Percentiles rank a stretch among this genome's conserved stretches.
Conservation (phyloP, 257 asterid species). For the Coffea canephora region DNA sequence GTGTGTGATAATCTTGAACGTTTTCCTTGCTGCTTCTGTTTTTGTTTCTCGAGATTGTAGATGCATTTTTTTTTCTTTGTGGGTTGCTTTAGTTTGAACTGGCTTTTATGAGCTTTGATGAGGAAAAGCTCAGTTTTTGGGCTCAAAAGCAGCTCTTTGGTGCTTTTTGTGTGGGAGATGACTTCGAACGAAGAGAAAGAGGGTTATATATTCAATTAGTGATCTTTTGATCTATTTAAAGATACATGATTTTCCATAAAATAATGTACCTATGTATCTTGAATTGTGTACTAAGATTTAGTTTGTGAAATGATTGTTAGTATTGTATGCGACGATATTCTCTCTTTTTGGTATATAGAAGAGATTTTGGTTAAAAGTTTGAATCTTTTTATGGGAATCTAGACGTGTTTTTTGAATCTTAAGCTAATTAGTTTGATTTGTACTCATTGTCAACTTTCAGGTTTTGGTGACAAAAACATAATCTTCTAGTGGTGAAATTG, state of each 20-base stretch:
- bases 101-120: background rate
- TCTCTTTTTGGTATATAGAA: background rate
- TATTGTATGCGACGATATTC: background rate
- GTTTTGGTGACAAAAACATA: constrained; percentile 28
- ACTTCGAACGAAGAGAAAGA: background rate
- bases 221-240: constrained; percentile 12
- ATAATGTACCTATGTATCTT: background rate
- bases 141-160: constrained; percentile 32
- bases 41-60: constrained; percentile 27
- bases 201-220: background rate
- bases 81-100: constrained; percentile 18
- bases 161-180: background rate
- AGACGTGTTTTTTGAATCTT: constrained; percentile 13
- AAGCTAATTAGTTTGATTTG: constrained; percentile 14
- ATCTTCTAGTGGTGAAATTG: constrained; percentile 17
- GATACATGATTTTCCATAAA: background rate
- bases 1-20: constrained; percentile 25
- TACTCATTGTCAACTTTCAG: constrained; percentile 30
- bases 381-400: background rate
- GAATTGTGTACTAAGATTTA: background rate
- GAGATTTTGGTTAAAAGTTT: background rate
- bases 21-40: constrained; percentile 20
- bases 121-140: constrained; percentile 24
- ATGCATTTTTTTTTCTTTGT: constrained; percentile 16
- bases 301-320: background rate